Conservation (phyloP, 495 filamentous ascomycete species). For the Penicillium silybi region DNA sequence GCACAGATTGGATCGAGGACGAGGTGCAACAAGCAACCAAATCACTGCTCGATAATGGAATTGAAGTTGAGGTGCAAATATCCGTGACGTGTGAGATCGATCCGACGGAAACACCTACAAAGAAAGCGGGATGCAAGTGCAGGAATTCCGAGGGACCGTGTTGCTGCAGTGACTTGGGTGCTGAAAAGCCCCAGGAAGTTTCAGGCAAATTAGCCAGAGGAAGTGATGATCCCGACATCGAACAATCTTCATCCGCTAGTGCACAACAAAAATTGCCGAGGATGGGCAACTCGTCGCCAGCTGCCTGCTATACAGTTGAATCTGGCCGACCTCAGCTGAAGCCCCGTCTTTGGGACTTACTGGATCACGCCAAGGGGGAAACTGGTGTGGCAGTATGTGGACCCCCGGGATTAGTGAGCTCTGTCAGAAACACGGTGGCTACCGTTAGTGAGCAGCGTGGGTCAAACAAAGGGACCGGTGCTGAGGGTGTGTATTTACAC, state of each 20-base stretch:
- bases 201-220: background rate
- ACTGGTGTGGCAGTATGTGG: background rate
- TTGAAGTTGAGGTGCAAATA: constrained; percentile 1
- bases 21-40: constrained; percentile 4
- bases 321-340: constrained; percentile 2
- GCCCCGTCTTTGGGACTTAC: background rate
- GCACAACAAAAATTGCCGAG: background rate
- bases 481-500: constrained; percentile 9
- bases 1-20: constrained; percentile 2
- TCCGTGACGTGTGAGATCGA: constrained; percentile 4
- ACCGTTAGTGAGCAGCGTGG: constrained; percentile 8
- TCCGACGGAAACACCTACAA: background rate
- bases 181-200: background rate
- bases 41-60: background rate
- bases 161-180: constrained; percentile 1
- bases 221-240: background rate
- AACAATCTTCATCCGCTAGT: background rate
- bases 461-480: constrained; percentile 6
- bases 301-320: background rate
- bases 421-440: constrained; percentile 4
- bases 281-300: background rate
- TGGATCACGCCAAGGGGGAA: background rate
- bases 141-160: background rate
- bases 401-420: background rate
- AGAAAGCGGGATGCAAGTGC: background rate